phyloP scores from a whole-genome alignment of 73 alveolate genomes.

The Tetrahymena malaccensis region DNA sequence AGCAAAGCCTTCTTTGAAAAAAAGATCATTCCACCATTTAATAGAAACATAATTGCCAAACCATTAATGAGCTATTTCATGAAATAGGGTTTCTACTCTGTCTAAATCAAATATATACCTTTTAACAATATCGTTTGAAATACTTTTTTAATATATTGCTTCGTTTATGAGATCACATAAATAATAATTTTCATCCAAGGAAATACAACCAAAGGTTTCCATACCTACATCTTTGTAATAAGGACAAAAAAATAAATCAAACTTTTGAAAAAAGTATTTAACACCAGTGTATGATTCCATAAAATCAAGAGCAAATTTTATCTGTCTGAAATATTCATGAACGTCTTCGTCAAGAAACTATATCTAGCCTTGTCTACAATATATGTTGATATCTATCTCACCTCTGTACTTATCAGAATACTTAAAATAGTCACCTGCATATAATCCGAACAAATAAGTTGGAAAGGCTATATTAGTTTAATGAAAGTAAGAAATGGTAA shows the following conservation, averaged over 20 bases:
- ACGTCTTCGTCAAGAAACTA: not conserved
- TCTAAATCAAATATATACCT: not conserved
- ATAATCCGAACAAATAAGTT: not conserved
- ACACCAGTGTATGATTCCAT: not conserved
- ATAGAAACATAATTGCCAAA: not conserved
- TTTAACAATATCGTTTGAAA: not conserved
- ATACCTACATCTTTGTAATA: not conserved
- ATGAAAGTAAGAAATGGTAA: not conserved
- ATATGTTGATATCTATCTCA: not conserved
- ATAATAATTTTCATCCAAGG: not conserved
- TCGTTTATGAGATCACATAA: not conserved
- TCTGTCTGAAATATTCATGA: not conserved
- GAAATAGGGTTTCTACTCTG: not conserved
- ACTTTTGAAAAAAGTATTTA: not conserved
- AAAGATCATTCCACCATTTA: not conserved
- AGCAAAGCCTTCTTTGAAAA: not conserved
- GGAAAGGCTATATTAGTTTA: not conserved
- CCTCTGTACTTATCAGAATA: not conserved
- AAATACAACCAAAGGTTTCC: not conserved
- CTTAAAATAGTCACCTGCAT: not conserved
- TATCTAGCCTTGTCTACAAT: not conserved
- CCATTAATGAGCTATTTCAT: not conserved
- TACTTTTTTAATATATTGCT: not conserved
- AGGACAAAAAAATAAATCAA: not conserved
- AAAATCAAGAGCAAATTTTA: not conserved